These are phyloP conservation scores for Aegilops sharonensis DNA, from an alignment of 176 grass and related monocot species.

Conservation along the genomic window DNA sequence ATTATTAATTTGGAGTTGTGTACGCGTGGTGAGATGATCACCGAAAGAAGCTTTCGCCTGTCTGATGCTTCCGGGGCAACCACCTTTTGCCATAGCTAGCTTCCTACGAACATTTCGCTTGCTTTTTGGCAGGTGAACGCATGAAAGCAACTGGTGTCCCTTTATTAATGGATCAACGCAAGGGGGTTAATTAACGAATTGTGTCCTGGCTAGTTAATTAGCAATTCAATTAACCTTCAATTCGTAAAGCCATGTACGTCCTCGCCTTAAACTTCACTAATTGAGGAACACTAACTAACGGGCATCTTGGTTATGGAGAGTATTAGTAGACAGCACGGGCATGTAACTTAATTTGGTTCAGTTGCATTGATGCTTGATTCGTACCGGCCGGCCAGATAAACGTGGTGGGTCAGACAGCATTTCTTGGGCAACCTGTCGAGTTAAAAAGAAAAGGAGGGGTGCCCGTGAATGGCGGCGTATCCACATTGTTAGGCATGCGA, in stretches of 20 bases:
- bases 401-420: constrained; percentile 11
- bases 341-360: neutral
- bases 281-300: no score
- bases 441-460: no score
- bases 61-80: neutral
- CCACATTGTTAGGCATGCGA: constrained; percentile 25
- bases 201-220: neutral
- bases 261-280: neutral
- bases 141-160: neutral
- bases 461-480: constrained; percentile 8
- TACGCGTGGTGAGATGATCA: neutral
- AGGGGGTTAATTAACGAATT: neutral
- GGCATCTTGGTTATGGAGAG: no score
- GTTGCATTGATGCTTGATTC: neutral
- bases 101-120: neutral
- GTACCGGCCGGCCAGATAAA: neutral
- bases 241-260: neutral
- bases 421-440: neutral
- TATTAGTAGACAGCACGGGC: no score
- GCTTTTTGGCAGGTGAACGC: neutral
- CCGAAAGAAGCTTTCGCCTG: neutral
- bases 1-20: neutral
- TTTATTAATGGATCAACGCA: neutral
- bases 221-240: neutral
- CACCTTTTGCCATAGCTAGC: neutral